These are phyloP conservation scores for Lipomyces yamanashiensis DNA, from an alignment of 805 yeast species.

Conservation along the genomic window DNA sequence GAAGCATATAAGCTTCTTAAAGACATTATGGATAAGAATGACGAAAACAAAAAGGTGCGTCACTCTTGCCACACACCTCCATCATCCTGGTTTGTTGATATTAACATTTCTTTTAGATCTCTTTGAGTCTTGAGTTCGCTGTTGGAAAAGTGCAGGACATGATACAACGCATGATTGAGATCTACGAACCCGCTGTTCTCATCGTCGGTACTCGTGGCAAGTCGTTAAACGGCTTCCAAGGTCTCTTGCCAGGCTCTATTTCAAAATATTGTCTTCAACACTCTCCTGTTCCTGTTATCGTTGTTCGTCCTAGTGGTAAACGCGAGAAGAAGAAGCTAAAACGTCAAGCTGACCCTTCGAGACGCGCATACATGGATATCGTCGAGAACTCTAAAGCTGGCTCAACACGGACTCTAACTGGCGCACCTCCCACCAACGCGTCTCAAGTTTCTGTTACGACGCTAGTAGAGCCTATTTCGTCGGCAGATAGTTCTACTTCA, in stretches of 20 bases:
- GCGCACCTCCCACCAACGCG: not conserved
- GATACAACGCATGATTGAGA: slow-evolving; percentile 50
- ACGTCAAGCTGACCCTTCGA: slow-evolving; percentile 44
- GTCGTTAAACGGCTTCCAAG: slow-evolving; percentile 49
- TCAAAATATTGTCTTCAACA: slow-evolving; percentile 56
- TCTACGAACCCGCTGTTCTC: slow-evolving; percentile 53
- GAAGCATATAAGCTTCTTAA: slow-evolving; percentile 47
- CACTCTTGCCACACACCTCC: not conserved
- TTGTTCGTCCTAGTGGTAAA: slow-evolving; percentile 50
- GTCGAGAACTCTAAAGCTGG: slow-evolving; percentile 36
- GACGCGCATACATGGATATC: slow-evolving; percentile 40
- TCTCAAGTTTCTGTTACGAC: not conserved
- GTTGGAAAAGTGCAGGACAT: slow-evolving; percentile 52
- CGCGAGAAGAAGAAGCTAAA: slow-evolving; percentile 43
- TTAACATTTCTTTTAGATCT: slow-evolving; percentile 38
- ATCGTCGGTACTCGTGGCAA: slow-evolving; percentile 54
- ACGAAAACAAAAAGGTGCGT: slow-evolving; percentile 44
- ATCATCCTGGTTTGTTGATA: not conserved
- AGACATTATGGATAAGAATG: slow-evolving; percentile 46
- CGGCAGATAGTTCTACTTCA: slow-evolving; percentile 7
- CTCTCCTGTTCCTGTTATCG: slow-evolving; percentile 53
- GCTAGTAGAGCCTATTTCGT: not conserved
- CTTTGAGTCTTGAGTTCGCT: slow-evolving; percentile 52
- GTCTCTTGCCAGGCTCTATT: slow-evolving; percentile 52
- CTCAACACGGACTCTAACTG: slow-evolving; percentile 18